Percentiles rank a stretch among this genome's conserved stretches.
Conservation (phyloP, 2,329 filamentous ascomycete genomes). For the Zarea fungicola region DNA sequence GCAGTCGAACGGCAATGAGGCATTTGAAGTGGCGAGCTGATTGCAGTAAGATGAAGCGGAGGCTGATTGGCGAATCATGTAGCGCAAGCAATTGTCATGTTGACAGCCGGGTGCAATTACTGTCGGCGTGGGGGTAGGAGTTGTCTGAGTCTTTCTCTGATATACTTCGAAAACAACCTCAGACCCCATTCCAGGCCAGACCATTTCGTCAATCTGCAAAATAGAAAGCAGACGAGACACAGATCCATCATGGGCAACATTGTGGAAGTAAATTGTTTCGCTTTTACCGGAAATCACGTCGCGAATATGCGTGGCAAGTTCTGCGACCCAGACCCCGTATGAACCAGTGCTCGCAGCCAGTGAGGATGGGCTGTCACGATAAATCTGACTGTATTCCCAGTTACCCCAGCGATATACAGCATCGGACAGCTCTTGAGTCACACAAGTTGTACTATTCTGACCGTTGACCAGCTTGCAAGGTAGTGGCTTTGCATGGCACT, state of each 20-base stretch:
- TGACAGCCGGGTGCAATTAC: slow-evolving; percentile 20
- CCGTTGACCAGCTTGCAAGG: slow-evolving; percentile 56
- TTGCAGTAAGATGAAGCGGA: slow-evolving; percentile 22
- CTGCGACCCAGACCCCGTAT: slow-evolving; percentile 70
- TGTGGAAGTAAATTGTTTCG: slow-evolving; percentile 58
- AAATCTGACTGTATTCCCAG: slow-evolving; percentile 76
- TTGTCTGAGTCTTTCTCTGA: slow-evolving; percentile 28
- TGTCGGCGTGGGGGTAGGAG: slow-evolving; percentile 17
- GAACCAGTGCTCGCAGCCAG: slow-evolving; percentile 56
- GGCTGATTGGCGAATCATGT: slow-evolving; percentile 22
- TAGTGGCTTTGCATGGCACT: slow-evolving; percentile 68
- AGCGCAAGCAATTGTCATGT: slow-evolving; percentile 27
- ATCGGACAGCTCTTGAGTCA: slow-evolving; percentile 58
- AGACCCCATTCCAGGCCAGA: slow-evolving; percentile 79
- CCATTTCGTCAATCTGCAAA: slow-evolving; percentile 69
- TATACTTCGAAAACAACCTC: slow-evolving; percentile 77
- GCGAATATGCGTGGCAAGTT: slow-evolving; percentile 63
- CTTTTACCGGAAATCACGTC: slow-evolving; percentile 38
- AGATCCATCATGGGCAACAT: slow-evolving; percentile 75
- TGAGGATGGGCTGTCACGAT: slow-evolving; percentile 60
- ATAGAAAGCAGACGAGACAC: slow-evolving; percentile 62
- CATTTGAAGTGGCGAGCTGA: slow-evolving; percentile 16
- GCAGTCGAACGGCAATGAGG: slow-evolving; percentile 23
- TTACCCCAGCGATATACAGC: slow-evolving; percentile 70
- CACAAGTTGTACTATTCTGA: slow-evolving; percentile 48